Evolutionary conservation across 371 early-diverging fungal genomes (phyloP), one percentile per base, ranked within the genome.

Genomic region (Mucor indicus): DNA sequence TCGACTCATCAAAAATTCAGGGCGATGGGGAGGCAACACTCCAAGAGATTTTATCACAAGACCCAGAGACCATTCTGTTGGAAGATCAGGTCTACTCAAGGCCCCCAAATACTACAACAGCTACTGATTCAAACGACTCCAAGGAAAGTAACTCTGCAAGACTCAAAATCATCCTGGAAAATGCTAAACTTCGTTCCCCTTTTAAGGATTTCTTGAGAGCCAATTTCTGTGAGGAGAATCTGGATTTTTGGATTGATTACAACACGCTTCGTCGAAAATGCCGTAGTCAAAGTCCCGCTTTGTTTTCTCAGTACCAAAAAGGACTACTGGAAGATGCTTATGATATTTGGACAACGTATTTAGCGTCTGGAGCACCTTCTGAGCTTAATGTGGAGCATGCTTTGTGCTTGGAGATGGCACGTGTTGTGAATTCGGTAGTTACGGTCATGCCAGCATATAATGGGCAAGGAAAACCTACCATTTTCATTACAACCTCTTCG

Each of bases 221-320:
- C 22, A 83, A 85, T 45, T 82, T 82, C 48, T 87, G 86, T 53
- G 84, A 83, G 44, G 89, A 89, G 38, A 89, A 87, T 46, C 62
- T 85, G 27, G 69, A 81, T 35, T 89, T 87, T 44, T 81, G 81
- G 77, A 63, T 80, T 5, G 86, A 89, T 49, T 64, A 72, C 41
- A 62, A 45, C 38, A 61, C 73, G 20, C 23, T 79, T 27, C 42
- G 62, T 30, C 57, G 75, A 48, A 62, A 67, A 54, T 62, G 48
- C 32, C 60, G 70, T n/a, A 62, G 51, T 16, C 64, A 66, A 50
- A 68, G 63, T 13, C 72, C 69, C 1, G 67, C 68, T 0, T 24
- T 53, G 13, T 60, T 51, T 10, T 55, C 58, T 15, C 62, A 56
- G 12, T 53, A 55, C 21, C 72, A 60, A 43, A 67, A 69, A 16